These are phyloP conservation scores for Artomyces pyxidatus DNA, from an alignment of 768 basidiomycete genomes.

Conservation along the genomic window DNA sequence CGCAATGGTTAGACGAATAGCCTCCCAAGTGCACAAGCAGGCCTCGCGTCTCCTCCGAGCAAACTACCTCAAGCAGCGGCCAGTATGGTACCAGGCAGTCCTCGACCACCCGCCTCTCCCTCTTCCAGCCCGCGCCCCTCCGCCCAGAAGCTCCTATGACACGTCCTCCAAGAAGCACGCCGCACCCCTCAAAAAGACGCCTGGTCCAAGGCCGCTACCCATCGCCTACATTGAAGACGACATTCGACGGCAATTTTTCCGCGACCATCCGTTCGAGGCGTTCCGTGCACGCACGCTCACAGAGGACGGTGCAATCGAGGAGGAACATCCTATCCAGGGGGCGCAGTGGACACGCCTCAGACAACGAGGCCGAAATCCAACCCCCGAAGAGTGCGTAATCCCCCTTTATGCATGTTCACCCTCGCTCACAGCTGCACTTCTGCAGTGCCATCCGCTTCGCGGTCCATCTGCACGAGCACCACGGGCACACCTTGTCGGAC, in stretches of 20 bases:
- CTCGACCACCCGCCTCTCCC: slow-evolving; percentile 83
- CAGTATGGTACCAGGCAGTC: slow-evolving; percentile 81
- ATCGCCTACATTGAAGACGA: slow-evolving; percentile 80
- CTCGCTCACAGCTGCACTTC: slow-evolving; percentile 9
- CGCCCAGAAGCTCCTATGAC: slow-evolving; percentile 51
- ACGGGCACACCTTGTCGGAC: slow-evolving; percentile 54
- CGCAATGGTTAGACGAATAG: slow-evolving; percentile 69
- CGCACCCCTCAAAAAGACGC: slow-evolving; percentile 3
- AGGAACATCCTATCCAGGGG: slow-evolving; percentile 50
- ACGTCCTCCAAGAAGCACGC: slow-evolving; percentile 9
- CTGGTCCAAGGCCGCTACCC: slow-evolving; percentile 33
- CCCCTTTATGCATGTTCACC: background rate
- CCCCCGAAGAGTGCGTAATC: slow-evolving; percentile 80
- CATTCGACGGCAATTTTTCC: slow-evolving; percentile 85
- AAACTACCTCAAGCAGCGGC: slow-evolving; percentile 52
- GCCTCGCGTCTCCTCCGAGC: slow-evolving; percentile 73
- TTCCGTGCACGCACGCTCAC: slow-evolving; percentile 73
- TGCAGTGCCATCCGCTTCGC: slow-evolving; percentile 72
- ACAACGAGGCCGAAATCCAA: slow-evolving; percentile 78
- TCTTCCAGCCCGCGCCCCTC: slow-evolving; percentile 68
- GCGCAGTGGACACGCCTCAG: slow-evolving; percentile 67
- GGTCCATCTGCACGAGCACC: slow-evolving; percentile 65
- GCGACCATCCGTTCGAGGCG: slow-evolving; percentile 94
- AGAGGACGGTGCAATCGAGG: slow-evolving; percentile 55
- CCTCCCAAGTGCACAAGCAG: slow-evolving; percentile 84